Base-by-base conservation (phyloP, 2,329 filamentous ascomycete genomes). In the Epichloe uncinata region DNA sequence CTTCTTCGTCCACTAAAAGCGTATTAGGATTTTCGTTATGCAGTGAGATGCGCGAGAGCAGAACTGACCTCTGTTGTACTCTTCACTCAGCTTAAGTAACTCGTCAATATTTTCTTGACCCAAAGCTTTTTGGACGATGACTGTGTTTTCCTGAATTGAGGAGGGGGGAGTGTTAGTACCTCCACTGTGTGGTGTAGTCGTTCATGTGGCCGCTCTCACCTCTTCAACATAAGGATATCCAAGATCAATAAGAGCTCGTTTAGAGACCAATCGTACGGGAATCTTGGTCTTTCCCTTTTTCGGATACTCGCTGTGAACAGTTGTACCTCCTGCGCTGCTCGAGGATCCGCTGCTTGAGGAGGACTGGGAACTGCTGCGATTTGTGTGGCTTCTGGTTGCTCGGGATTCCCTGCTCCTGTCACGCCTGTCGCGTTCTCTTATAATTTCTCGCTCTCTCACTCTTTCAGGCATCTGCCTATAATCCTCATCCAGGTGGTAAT, bases 221-320 rank as follows among this genome's bases (percentile, higher is more conserved):
- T 95, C 88, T 70, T 94, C 86, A 50, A 87, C 77, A 59, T 82
- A 96, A 0, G 87, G 87, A 66, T 95, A 95, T 12, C 86, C 84
- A 13, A 95, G 73, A 55, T 95, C 87, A 54, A 86, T 82, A 35
- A 96, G 77, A 2, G 87, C 90, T 53, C 83, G 77, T 63, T 85
- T 84, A 55, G 86, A 85, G 13, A 94, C 87, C 52, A 95, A 73
- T 50, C 84, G 79, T 52, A 79, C 81, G 1, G 90, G 90, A 64
- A 96, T 89, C 58, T 86, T 81, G 13, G 90, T 96, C 74, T 90
- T 95, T 59, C 90, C 90, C 65, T 85, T 89, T 86, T 86, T 85
- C 11, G 85, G 84, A 55, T 85, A 87, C 51, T 82, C 76, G 65
- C 70, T 78, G 60, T 70, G 74, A n/a, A 73, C 64, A 9, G 73